Percentiles rank a stretch among this genome's conserved stretches.
These are phyloP conservation scores for Bipolaris oryzae DNA, from an alignment of 2,329 filamentous ascomycete species.

Conservation along the genomic window DNA sequence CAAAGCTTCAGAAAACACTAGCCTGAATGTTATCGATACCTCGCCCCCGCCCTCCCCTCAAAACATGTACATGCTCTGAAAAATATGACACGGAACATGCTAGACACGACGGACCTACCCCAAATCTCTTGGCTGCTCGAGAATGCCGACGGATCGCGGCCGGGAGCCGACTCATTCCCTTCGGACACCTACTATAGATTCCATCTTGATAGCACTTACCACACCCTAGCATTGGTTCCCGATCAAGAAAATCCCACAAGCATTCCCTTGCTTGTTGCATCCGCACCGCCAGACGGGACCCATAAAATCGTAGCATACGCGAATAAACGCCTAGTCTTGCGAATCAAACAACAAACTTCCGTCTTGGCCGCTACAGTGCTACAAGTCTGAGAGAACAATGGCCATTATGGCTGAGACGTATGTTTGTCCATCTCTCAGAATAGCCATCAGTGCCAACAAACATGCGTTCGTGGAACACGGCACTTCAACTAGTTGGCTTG, in stretches of 20 bases:
- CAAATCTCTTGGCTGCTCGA: background rate
- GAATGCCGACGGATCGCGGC: conserved; percentile 4
- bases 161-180: background rate
- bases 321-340: background rate
- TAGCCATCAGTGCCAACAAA: conserved; percentile 14
- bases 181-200: background rate
- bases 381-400: conserved; percentile 4
- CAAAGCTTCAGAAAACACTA: conserved; percentile 27
- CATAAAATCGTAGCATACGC: conserved; percentile 6
- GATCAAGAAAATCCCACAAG: background rate
- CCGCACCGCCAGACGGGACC: conserved; percentile 3
- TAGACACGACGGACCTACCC: background rate
- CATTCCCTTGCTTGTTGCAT: background rate
- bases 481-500: conserved; percentile 6
- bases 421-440: conserved; percentile 4
- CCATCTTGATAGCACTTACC: no score
- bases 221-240: no score
- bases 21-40: conserved; percentile 24
- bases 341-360: conserved; percentile 15
- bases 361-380: background rate
- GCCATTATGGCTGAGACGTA: background rate
- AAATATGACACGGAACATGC: conserved; percentile 3
- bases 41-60: conserved; percentile 20
- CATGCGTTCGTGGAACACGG: conserved; percentile 28
- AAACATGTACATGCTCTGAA: conserved; percentile 18